phyloP scores from a whole-genome alignment of 2,329 filamentous ascomycete species.

The Aspergillus brunneoviolaceus region DNA sequence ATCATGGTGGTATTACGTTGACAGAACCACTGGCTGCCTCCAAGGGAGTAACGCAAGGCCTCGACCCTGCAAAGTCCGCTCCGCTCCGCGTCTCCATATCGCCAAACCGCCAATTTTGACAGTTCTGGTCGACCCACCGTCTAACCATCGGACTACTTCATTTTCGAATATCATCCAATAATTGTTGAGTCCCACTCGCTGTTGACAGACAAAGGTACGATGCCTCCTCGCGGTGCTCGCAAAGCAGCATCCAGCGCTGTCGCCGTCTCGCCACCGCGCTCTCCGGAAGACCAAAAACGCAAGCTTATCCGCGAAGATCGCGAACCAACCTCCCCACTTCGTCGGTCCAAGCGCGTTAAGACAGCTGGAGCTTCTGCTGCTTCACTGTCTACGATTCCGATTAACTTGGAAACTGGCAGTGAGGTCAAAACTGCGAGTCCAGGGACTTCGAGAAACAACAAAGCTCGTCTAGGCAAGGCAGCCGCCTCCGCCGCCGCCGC shows the following conservation, averaged over 20 bases:
- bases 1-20: too few relatives aligned
- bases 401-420: neutral
- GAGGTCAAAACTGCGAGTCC: neutral
- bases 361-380: slow-evolving; percentile 13
- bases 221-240: slow-evolving; percentile 20
- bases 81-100: neutral
- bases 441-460: slow-evolving; percentile 13
- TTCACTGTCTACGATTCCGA: neutral
- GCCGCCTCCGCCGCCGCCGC: neutral
- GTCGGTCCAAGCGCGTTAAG: slow-evolving; percentile 33
- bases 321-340: slow-evolving; percentile 24
- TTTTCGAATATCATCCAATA: neutral
- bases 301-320: slow-evolving; percentile 25
- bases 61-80: neutral
- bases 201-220: neutral
- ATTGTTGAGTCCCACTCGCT: too few relatives aligned
- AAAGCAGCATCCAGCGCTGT: slow-evolving; percentile 14
- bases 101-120: neutral
- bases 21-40: too few relatives aligned
- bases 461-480: neutral
- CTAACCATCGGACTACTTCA: neutral
- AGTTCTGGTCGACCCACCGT: neutral
- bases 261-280: slow-evolving; percentile 8
- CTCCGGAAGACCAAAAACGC: slow-evolving; percentile 25
- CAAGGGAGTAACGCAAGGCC: neutral